A percentile compares a stretch with the other conserved stretches of the same genome.
Conservation (phyloP, 192 early-diverging fungal species). For the Entomortierella beljakovae region DNA sequence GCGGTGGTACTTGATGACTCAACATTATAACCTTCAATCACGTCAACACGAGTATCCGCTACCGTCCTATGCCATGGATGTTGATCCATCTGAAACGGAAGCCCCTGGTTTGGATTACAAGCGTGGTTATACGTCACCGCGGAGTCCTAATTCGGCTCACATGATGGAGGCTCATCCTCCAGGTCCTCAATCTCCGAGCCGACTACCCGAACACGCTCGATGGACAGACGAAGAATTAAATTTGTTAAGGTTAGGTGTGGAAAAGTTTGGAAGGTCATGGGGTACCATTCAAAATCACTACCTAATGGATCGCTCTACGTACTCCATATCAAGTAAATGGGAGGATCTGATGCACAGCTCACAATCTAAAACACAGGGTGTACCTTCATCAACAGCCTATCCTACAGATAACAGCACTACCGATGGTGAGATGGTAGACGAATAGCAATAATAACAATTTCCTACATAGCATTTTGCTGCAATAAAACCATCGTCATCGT, state of each 20-base stretch:
- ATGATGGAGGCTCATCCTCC: background rate
- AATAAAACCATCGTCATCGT: too few relatives aligned
- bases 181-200: background rate
- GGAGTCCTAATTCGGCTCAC: background rate
- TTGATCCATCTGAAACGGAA: background rate
- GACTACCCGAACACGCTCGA: background rate
- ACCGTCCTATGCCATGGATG: background rate
- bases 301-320: conserved; percentile 11
- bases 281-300: conserved; percentile 11
- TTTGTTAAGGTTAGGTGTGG: conserved; percentile 11
- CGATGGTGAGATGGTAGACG: conserved; percentile 4
- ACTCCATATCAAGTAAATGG: conserved; percentile 20
- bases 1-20: conserved; percentile 41
- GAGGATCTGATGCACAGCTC: conserved; percentile 7
- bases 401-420: background rate
- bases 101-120: background rate
- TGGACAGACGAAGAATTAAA: conserved; percentile 19
- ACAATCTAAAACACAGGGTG: background rate
- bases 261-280: conserved; percentile 17
- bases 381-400: background rate
- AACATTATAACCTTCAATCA: conserved; percentile 9
- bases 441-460: too few relatives aligned
- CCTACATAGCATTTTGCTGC: too few relatives aligned
- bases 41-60: background rate
- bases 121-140: background rate